Conservation (phyloP, 2,329 filamentous ascomycete genomes). For the Zymoseptoria crescenta region DNA sequence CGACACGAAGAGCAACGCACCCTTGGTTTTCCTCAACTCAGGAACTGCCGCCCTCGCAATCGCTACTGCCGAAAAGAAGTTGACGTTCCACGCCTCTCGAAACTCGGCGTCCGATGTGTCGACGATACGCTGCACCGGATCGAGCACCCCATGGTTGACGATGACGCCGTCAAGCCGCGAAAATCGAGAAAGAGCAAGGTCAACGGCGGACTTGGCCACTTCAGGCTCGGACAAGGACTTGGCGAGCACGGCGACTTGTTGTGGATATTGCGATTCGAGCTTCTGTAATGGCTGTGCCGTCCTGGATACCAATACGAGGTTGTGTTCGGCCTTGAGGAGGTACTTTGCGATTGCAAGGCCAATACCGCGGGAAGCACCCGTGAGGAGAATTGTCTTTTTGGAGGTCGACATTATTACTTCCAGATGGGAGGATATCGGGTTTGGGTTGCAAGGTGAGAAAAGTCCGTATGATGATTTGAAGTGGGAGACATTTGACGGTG, state of each 20-base stretch:
- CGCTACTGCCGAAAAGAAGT: constrained; percentile 75
- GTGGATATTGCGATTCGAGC: constrained; percentile 46
- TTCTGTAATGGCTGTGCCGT: constrained; percentile 46
- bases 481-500: neutral
- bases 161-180: constrained; percentile 70
- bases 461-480: neutral
- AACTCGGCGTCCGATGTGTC: constrained; percentile 65
- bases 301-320: constrained; percentile 51
- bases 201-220: constrained; percentile 54
- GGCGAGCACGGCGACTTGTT: constrained; percentile 46
- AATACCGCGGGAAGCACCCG: constrained; percentile 60
- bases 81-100: constrained; percentile 69
- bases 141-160: constrained; percentile 77
- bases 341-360: constrained; percentile 54
- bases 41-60: constrained; percentile 69
- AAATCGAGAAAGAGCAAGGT: constrained; percentile 56
- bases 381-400: constrained; percentile 44
- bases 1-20: constrained; percentile 69
- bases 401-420: constrained; percentile 9
- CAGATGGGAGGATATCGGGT: neutral
- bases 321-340: constrained; percentile 48
- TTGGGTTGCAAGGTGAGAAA: neutral
- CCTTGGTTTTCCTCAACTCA: constrained; percentile 58
- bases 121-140: constrained; percentile 64
- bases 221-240: constrained; percentile 51